A percentile compares a stretch with the other conserved stretches of the same genome.
Conservation (phyloP, 176 grass and related monocot genomes). For the Aegilops tauschii region DNA sequence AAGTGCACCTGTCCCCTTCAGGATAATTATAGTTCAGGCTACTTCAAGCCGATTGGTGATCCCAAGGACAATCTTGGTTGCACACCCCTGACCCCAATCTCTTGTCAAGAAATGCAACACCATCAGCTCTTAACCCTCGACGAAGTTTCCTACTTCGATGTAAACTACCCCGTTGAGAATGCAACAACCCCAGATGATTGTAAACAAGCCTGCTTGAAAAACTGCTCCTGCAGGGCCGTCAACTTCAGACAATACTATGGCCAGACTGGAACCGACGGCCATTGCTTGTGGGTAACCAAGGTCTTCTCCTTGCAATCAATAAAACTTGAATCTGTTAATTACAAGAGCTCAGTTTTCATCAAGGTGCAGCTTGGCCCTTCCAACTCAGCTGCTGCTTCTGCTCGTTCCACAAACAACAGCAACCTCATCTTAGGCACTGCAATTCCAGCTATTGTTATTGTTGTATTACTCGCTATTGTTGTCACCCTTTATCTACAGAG, state of each 20-base stretch:
- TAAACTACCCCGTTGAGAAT: background rate
- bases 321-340: background rate
- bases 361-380: background rate
- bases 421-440: background rate
- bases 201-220: no score
- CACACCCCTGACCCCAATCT: background rate
- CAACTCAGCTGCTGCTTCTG: background rate
- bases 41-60: slow-evolving; percentile 13
- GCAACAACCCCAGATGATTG: background rate
- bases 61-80: slow-evolving; percentile 18
- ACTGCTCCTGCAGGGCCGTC: no score
- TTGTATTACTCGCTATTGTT: background rate
- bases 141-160: slow-evolving; percentile 13
- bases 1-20: slow-evolving; percentile 23
- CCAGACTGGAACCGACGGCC: no score
- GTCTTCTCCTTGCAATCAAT: background rate
- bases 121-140: background rate
- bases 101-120: background rate
- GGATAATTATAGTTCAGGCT: background rate
- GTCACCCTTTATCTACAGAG: background rate
- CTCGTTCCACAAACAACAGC: background rate
- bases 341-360: background rate
- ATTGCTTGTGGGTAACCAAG: no score
- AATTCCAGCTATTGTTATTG: background rate
- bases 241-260: no score